Evolutionary conservation across 495 filamentous ascomycete species (phyloP), one percentile per base, ranked within the genome.

Genomic region (Tuber microsphaerosporum): DNA sequence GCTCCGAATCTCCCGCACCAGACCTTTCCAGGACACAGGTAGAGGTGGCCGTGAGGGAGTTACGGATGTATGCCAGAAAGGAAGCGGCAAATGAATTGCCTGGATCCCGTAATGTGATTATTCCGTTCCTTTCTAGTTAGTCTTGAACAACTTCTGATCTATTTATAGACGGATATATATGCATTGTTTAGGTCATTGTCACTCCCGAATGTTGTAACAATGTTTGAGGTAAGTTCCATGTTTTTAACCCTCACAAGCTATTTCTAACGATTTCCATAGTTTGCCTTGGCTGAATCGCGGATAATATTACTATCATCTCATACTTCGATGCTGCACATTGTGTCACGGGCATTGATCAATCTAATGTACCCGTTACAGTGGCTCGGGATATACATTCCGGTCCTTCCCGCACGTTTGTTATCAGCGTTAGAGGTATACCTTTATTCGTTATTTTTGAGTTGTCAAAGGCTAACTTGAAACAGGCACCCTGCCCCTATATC

Each of bases 261-360:
- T 39, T 22, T 14, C 70, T 77, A 73, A 75, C 78, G 46, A 19
- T 39, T 56, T 70, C 31, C 65, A 69, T 69, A 87, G 86, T 97
- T 94, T 83, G 93, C 92, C 76, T 87, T 99, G 81, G 90, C 92
- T 2, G 95, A 99, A 84, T 94, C 94, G 26, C 91, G 95, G 42
- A 98, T 98, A 83, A 98, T 99, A 82, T 89, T 99, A 73, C 86
- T 97, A 43, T 97, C 95, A 19, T 97, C 94, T 3, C 93, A 99
- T 82, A 96, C 94, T 1, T 91, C 93, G 41, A 98, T 99, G 95
- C 88, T 99, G 71, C 93, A 97, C 81, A 89, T 98, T 31, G 94
- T 93, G 3, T 94, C 91, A 79, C 89, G 92, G 76, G 93, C 95
- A 37, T 81, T 99, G 75, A 88, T 89, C 12, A 93, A 90, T 83